These are phyloP conservation scores for Corchorus olitorius DNA, from an alignment of 345 rosid genomes.

Conservation along the genomic window DNA sequence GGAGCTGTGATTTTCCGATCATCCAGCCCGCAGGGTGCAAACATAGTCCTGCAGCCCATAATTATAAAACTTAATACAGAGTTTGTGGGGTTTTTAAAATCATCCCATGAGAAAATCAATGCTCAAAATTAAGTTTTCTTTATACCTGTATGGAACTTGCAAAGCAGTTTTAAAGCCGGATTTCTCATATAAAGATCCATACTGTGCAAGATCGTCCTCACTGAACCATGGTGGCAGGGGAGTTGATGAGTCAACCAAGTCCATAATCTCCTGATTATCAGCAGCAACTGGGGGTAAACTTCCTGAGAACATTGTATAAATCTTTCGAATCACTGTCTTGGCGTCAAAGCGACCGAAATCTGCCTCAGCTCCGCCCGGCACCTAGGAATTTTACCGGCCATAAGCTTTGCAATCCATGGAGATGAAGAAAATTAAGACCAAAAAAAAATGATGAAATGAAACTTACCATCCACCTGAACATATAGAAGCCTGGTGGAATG, in stretches of 20 bases:
- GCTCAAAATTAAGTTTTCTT: background rate
- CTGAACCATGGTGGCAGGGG: constrained; percentile 51
- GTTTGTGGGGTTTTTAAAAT: background rate
- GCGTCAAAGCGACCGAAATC: constrained; percentile 49
- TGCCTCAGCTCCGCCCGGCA: constrained; percentile 48
- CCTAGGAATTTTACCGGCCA: constrained; percentile 13
- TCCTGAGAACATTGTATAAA: constrained; percentile 47
- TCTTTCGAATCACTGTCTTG: constrained; percentile 45
- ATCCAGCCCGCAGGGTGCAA: constrained; percentile 6
- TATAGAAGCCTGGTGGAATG: constrained; percentile 43
- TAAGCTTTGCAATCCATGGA: background rate
- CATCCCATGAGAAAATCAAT: too few relatives aligned
- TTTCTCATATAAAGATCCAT: constrained; percentile 47
- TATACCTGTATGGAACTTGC: constrained; percentile 52
- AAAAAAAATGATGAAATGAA: background rate
- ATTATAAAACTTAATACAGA: too few relatives aligned
- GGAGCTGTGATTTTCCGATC: constrained; percentile 9
- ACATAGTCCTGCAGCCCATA: background rate
- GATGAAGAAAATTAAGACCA: background rate
- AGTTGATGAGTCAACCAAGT: constrained; percentile 45
- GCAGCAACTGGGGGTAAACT: constrained; percentile 33
- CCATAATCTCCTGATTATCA: constrained; percentile 55
- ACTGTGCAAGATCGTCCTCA: constrained; percentile 45
- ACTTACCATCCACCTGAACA: constrained; percentile 39
- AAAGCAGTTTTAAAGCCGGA: constrained; percentile 43